These are phyloP conservation scores for Calocybe cyanea DNA, from an alignment of 768 basidiomycete genomes.

Conservation along the genomic window DNA sequence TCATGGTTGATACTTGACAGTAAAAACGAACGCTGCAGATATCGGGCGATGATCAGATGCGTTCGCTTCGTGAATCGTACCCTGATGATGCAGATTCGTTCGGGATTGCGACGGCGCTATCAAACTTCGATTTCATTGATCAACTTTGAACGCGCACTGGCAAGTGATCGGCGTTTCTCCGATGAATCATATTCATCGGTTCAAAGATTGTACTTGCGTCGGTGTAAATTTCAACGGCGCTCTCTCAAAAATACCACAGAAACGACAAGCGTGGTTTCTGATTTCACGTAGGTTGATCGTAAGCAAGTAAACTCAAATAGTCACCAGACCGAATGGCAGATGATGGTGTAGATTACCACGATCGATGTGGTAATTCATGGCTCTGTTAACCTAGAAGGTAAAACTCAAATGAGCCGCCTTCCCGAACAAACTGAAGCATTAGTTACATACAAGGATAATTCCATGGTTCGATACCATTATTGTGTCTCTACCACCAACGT, in stretches of 20 bases:
- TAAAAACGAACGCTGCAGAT: constrained; percentile 71
- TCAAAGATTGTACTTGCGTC: constrained; percentile 85
- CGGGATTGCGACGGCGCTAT: constrained; percentile 58
- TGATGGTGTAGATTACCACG: constrained; percentile 80
- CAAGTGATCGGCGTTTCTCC: constrained; percentile 84
- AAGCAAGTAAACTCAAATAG: constrained; percentile 50
- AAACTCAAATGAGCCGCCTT: not conserved
- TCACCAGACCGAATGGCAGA: constrained; percentile 70
- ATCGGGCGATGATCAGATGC: constrained; percentile 91
- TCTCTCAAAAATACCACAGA: constrained; percentile 83
- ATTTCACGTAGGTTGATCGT: constrained; percentile 95
- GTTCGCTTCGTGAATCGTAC: constrained; percentile 85
- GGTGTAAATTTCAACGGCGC: constrained; percentile 77
- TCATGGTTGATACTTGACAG: constrained; percentile 68
- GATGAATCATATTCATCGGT: constrained; percentile 82
- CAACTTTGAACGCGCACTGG: too few species aligned
- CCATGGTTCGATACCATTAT: constrained; percentile 94
- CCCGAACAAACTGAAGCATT: too few species aligned
- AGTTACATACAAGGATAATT: constrained; percentile 70
- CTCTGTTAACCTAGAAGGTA: constrained; percentile 68
- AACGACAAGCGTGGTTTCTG: constrained; percentile 75
- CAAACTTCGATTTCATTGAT: too few species aligned
- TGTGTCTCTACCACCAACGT: constrained; percentile 89
- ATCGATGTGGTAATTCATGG: constrained; percentile 98
- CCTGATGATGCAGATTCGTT: constrained; percentile 70